Percentiles rank a stretch among this genome's conserved stretches.
Conservation (phyloP, 2,329 filamentous ascomycete genomes). For the Seiridium cupressi region DNA sequence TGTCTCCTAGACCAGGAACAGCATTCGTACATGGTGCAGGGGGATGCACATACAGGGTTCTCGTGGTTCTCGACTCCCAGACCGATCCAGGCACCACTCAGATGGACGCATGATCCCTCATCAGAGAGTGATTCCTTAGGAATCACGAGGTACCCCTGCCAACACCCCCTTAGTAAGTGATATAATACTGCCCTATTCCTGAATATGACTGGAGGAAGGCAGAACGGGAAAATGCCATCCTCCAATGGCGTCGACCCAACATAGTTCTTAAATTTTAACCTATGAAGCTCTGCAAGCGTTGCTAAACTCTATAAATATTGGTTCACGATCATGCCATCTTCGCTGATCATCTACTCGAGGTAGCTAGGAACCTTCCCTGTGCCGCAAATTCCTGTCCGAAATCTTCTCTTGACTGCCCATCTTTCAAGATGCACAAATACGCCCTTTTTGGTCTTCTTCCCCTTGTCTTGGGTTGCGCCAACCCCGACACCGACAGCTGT, state of each 20-base stretch:
- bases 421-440: slow-evolving; percentile 1
- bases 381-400: too few species aligned
- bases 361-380: not conserved
- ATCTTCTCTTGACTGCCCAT: not conserved
- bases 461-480: not conserved
- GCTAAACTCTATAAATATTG: not conserved
- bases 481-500: slow-evolving; percentile 7
- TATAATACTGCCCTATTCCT: not conserved
- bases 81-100: too few species aligned
- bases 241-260: not conserved
- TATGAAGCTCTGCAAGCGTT: not conserved
- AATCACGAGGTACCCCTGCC: not conserved
- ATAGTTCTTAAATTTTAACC: not conserved
- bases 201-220: not conserved
- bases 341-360: not conserved
- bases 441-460: not conserved
- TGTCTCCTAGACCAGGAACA: not conserved
- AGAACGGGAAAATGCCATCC: not conserved
- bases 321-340: not conserved
- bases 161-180: not conserved
- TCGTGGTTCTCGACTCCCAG: not conserved
- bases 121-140: too few species aligned
- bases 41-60: not conserved
- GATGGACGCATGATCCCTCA: too few species aligned
- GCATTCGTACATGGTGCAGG: not conserved